A percentile compares a stretch with the other conserved stretches of the same genome.
Evolutionary conservation across 441 rosid species (phyloP).

Genomic region (Pelargonium myrrhifolium): DNA sequence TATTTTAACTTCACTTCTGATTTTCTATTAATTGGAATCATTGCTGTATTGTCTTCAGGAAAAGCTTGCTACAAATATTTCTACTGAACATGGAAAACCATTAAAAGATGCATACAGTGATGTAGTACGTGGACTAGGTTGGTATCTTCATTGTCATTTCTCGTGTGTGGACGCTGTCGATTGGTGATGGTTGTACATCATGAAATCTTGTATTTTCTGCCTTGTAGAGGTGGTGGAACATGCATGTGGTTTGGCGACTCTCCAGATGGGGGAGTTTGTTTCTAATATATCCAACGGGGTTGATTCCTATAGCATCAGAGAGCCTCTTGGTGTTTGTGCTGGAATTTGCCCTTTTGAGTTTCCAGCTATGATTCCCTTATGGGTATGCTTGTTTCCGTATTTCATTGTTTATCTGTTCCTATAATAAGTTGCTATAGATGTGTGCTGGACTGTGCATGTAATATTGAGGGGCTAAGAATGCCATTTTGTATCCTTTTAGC

Average conservation of each 20-base stretch:
- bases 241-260: conserved; percentile 55
- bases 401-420: conserved; percentile 1
- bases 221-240: conserved; percentile 54
- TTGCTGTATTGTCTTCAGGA: conserved; percentile 28
- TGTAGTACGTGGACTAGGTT: conserved; percentile 33
- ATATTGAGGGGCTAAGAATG: too few relatives aligned
- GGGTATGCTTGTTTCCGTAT: conserved; percentile 30
- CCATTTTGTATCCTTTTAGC: too few relatives aligned
- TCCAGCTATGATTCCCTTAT: conserved; percentile 44
- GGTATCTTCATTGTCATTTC: conserved; percentile 14
- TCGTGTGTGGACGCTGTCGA: background rate
- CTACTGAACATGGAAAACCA: conserved; percentile 43
- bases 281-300: conserved; percentile 46
- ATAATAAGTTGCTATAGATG: background rate
- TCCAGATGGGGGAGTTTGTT: conserved; percentile 50
- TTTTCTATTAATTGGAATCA: too few relatives aligned
- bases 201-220: conserved; percentile 5
- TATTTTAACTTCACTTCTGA: too few relatives aligned
- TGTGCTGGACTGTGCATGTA: too few relatives aligned
- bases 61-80: conserved; percentile 44
- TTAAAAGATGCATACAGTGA: conserved; percentile 26
- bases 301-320: conserved; percentile 46
- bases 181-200: background rate
- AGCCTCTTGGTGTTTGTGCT: conserved; percentile 48
- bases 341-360: conserved; percentile 52